Evolutionary conservation across 2,329 filamentous ascomycete species (phyloP), one percentile per base, ranked within the genome.

Genomic region (Geoglossum cookeanum): DNA sequence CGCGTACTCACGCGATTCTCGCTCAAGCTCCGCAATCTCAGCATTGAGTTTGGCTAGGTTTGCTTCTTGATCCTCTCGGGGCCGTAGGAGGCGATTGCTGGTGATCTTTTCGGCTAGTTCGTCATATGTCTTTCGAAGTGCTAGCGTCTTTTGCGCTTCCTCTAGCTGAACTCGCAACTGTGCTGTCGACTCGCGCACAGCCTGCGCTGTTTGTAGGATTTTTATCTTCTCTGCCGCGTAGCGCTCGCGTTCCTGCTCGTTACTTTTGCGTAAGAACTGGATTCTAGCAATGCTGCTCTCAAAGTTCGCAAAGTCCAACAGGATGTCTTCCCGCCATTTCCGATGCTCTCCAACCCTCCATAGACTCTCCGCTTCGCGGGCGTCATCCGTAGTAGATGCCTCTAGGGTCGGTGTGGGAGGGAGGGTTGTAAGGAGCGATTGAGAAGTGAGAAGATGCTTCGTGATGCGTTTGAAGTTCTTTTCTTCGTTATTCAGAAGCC

Each of bases 401-500:
- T 87, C 83, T 4, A 83, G 82, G 2, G 84, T 83, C 53, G 84
- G 84, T 1, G 84, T 85, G 17, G 78, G 76, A 4, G 80, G 74
- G 39, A 78, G 30, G 4, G 39, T 39, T 33, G 39, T 35, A 32
- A 32, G 35, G 33, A 30, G 35, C n/a, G 27, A 55, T 15, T 9
- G 17, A 55, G 37, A 27, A 15, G 32, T 77, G 4, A 87, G 76
- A 7, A 97, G 79, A 35, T 86, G 84, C 70, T 89, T 89, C 27
- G 86, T 87, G 59, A 96, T 81, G 60, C 90, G 84, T 68, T 87
- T 87, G 74, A 94, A 96, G 0, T 89, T 88, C 59, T 89, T 89
- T 67, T 94, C 87, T 74, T 97, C 91, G 60, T 96, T 84, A 61
- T 87, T 86, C 42, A 96, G 78, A 3, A 96, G 84, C 47, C 91